Percentiles rank a stretch among this genome's conserved stretches.
Evolutionary conservation across 2,329 filamentous ascomycete species (phyloP).

Genomic region (Byssochlamys sp.): DNA sequence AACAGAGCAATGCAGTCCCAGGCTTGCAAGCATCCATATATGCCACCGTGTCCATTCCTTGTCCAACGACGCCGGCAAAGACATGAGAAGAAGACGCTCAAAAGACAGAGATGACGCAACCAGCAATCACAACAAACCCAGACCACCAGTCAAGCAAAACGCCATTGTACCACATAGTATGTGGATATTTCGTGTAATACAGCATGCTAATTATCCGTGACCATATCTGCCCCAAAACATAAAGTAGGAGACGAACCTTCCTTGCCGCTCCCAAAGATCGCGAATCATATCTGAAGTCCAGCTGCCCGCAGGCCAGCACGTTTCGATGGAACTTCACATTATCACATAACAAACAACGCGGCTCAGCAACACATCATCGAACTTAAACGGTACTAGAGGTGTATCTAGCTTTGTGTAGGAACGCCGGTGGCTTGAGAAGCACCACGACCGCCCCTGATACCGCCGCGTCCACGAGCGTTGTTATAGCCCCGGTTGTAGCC

Average conservation of each 20-base stretch:
- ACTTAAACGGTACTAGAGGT: not conserved
- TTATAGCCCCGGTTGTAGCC: conserved; percentile 38
- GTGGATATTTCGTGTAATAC: not conserved
- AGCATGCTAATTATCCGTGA: not conserved
- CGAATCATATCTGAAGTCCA: not conserved
- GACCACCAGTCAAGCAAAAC: not conserved
- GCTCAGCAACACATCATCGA: not conserved
- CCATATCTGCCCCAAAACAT: not conserved
- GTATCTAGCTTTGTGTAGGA: conserved; percentile 21
- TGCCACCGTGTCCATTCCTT: not conserved
- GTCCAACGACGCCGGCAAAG: not conserved
- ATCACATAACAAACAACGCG: not conserved
- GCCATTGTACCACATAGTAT: not conserved
- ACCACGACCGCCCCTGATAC: conserved; percentile 28
- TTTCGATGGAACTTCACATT: not conserved
- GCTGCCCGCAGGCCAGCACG: not conserved
- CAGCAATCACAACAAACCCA: not conserved
- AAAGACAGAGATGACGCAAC: not conserved
- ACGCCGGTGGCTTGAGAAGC: conserved; percentile 31
- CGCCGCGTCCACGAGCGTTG: conserved; percentile 28
- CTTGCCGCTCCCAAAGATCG: not conserved
- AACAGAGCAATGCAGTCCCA: not conserved
- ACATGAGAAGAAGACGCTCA: not conserved
- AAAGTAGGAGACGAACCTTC: not conserved
- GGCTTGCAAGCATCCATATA: not conserved